phyloP scores from a whole-genome alignment of 805 yeast species.

The Alloascoidea africana region DNA sequence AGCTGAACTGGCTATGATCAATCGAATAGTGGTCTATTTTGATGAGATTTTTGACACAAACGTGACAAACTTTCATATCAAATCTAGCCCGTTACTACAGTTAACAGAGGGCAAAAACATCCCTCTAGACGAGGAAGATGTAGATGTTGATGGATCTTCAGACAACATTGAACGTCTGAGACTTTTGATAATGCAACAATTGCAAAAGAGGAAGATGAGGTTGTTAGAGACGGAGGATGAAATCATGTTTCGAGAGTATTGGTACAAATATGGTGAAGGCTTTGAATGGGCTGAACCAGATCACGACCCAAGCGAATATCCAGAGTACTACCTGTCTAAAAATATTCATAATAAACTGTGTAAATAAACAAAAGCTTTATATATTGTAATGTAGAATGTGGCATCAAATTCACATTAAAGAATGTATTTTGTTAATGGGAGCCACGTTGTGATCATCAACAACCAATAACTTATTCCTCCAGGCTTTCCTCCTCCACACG shows the following conservation, averaged over 20 bases:
- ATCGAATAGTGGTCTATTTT: background rate
- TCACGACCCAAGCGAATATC: constrained; percentile 26
- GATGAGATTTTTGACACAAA: background rate
- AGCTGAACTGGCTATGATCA: background rate
- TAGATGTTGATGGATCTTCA: constrained; percentile 5
- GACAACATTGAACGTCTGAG: background rate
- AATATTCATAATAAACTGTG: no score
- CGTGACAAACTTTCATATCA: background rate
- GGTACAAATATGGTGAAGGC: constrained; percentile 61
- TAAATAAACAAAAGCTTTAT: no score
- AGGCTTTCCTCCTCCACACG: no score
- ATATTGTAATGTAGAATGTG: no score
- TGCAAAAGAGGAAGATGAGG: constrained; percentile 18
- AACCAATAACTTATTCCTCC: no score
- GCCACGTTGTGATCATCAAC: no score
- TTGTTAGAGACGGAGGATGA: constrained; percentile 45
- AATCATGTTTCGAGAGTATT: constrained; percentile 58
- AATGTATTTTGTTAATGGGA: no score
- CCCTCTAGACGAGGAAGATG: no score
- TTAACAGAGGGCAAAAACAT: no score
- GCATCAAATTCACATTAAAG: no score
- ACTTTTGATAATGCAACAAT: constrained; percentile 10
- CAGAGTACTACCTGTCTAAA: no score
- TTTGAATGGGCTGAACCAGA: constrained; percentile 40
- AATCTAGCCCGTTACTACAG: no score